Percentiles rank a stretch among this genome's conserved stretches.
Evolutionary conservation across 2,329 filamentous ascomycete species (phyloP).

Genomic region (Diaporthe sp.): DNA sequence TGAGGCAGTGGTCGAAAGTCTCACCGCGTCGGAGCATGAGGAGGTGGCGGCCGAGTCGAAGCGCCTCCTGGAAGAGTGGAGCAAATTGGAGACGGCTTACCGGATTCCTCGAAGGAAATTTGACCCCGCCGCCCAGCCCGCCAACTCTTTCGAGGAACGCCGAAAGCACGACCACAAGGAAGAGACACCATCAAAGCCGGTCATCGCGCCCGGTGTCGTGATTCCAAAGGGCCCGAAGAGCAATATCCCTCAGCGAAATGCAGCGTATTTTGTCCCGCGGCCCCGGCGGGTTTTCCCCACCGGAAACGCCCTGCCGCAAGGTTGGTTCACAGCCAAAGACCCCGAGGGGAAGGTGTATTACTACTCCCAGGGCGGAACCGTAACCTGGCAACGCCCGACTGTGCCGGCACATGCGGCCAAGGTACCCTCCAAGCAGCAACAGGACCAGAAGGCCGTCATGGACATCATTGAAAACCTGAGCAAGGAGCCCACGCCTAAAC

Average conservation of each 20-base stretch:
- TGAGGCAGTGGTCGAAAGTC: slow-evolving; percentile 80
- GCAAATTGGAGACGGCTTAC: slow-evolving; percentile 89
- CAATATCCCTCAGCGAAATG: slow-evolving; percentile 68
- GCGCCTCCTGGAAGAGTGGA: slow-evolving; percentile 85
- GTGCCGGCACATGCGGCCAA: slow-evolving; percentile 77
- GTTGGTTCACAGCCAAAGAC: slow-evolving; percentile 86
- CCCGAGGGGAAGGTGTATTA: slow-evolving; percentile 83
- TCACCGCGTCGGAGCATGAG: slow-evolving; percentile 78
- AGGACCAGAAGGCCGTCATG: slow-evolving; percentile 81
- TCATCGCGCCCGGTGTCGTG: slow-evolving; percentile 55
- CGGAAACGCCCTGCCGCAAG: slow-evolving; percentile 75
- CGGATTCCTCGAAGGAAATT: slow-evolving; percentile 92
- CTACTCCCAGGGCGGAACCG: slow-evolving; percentile 82
- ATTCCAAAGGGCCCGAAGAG: slow-evolving; percentile 72
- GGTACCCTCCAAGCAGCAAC: slow-evolving; percentile 71
- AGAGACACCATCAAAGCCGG: slow-evolving; percentile 35
- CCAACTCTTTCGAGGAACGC: slow-evolving; percentile 74
- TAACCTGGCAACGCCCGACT: slow-evolving; percentile 86
- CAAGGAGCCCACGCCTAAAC: slow-evolving; percentile 72
- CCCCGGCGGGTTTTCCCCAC: slow-evolving; percentile 66
- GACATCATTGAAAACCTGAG: slow-evolving; percentile 90
- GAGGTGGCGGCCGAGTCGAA: slow-evolving; percentile 80
- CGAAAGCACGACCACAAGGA: slow-evolving; percentile 68
- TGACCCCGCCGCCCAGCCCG: slow-evolving; percentile 72
- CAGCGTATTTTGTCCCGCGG: slow-evolving; percentile 59